Evolutionary conservation across 176 grass and related monocot species (phyloP).

Genomic region (Carex pumila): DNA sequence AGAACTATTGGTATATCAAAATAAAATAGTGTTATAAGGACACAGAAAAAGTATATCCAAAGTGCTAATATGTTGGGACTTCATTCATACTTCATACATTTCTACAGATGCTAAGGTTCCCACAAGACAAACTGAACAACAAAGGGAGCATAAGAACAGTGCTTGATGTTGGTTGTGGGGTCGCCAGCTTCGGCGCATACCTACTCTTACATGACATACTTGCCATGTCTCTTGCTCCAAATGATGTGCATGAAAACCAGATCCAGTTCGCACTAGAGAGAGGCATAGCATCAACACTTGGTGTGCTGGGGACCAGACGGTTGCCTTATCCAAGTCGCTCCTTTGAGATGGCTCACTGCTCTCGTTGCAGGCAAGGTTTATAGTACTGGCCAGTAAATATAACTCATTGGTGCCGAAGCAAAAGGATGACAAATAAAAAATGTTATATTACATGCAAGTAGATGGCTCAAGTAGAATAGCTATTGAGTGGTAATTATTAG

Average conservation of each 20-base stretch:
- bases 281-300: constrained; percentile 58
- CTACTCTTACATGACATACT: constrained; percentile 49
- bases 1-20: not conserved
- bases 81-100: not conserved
- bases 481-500: not conserved
- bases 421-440: not conserved
- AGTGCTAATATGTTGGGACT: not conserved
- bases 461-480: not conserved
- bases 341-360: constrained; percentile 68
- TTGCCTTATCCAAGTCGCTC: constrained; percentile 56
- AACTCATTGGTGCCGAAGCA: not conserved
- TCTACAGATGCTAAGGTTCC: constrained; percentile 59
- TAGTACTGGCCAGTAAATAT: not conserved
- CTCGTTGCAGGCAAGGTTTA: constrained; percentile 31
- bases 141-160: constrained; percentile 57
- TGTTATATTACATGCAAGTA: not conserved
- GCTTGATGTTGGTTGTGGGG: constrained; percentile 70
- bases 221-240: constrained; percentile 67
- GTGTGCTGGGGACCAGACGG: constrained; percentile 63
- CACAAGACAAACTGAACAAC: constrained; percentile 50
- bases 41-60: not conserved
- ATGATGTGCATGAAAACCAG: constrained; percentile 82
- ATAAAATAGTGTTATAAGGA: not conserved
- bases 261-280: constrained; percentile 84
- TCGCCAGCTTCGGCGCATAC: constrained; percentile 72